Evolutionary conservation across 257 asterid species (phyloP), one percentile per base, ranked within the genome.

Genomic region (Datura wrightii): DNA sequence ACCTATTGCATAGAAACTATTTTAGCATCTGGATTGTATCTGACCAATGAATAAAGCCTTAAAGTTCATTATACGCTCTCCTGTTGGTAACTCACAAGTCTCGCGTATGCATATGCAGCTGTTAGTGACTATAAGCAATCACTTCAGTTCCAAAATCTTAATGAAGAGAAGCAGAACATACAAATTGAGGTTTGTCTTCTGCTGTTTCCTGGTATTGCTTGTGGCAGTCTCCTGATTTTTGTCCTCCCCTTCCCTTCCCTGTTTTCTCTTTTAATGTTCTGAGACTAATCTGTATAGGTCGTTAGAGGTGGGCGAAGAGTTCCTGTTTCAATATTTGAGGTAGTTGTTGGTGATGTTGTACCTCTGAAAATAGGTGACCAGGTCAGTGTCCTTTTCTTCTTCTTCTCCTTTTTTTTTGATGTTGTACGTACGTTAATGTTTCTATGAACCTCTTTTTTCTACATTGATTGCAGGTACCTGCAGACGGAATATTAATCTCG

Each of bases 341-440:
- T 96, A n/a, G 95, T 94, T 55, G 98, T 92, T 80, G 99, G 99
- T 18, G 99, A 96, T 90, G 89, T 94, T 76, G 89, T 96, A 83
- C 98, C 99, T 82, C 97, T 96, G 34, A 96, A 96, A 89, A 96
- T 94, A 89, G 99, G 99, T 79, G 99, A 96, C 90, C 99, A 96
- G 98, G 99, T 94, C 82, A 53, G 86, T 81, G 66, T 19, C 24
- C 58, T 11, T 53, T 46, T 69, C 24, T 79, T 56, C 50, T 69
- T 11, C 74, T 79, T 56, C 50, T 69, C 8, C 74, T 53, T 53
- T 81, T 71, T 71, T 39, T 41, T 63, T 14, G 15, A 14, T 82
- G 52, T 79, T 82, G 37, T n/a, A 52, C 37, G 76, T 31, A 37
- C 10, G 53, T 14, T 60, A 10, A 11, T 19, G 37, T 54, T 58